Percentiles rank a stretch among this genome's conserved stretches.
These are phyloP conservation scores for Colletotrichum paranaense DNA, from an alignment of 2,329 filamentous ascomycete genomes.

Conservation along the genomic window DNA sequence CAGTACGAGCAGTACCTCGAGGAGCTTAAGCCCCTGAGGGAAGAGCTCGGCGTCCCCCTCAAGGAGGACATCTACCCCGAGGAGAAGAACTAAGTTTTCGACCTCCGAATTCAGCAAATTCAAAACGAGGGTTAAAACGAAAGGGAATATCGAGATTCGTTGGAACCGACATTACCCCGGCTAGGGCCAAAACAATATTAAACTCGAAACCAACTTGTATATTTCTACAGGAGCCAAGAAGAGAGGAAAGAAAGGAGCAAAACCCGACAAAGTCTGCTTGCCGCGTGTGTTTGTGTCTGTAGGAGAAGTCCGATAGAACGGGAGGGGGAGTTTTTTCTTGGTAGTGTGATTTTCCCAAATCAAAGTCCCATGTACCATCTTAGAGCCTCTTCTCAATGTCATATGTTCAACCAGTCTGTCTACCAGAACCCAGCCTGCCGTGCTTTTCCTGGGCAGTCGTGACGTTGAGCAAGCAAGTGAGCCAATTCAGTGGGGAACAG, in stretches of 20 bases:
- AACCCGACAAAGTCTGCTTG: slow-evolving; percentile 21
- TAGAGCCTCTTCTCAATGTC: slow-evolving; percentile 11
- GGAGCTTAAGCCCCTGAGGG: slow-evolving; percentile 90
- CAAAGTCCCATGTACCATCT: slow-evolving; percentile 32
- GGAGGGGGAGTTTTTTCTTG: slow-evolving; percentile 10
- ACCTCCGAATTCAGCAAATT: neutral
- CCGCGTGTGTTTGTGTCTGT: slow-evolving; percentile 7
- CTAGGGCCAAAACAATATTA: slow-evolving; percentile 3
- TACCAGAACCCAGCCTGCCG: no score
- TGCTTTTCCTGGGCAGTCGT: neutral
- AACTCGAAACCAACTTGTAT: slow-evolving; percentile 45
- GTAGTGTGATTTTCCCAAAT: slow-evolving; percentile 33
- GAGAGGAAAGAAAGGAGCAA: slow-evolving; percentile 8
- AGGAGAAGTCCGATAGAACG: slow-evolving; percentile 34
- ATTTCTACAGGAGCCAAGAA: slow-evolving; percentile 46
- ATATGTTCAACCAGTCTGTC: slow-evolving; percentile 5
- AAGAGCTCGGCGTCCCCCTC: slow-evolving; percentile 91
- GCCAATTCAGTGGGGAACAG: slow-evolving; percentile 11
- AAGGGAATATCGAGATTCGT: neutral
- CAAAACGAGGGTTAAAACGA: neutral
- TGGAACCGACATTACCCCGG: slow-evolving; percentile 2
- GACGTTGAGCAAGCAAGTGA: neutral
- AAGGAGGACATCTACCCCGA: slow-evolving; percentile 94
- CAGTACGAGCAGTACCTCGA: slow-evolving; percentile 98
- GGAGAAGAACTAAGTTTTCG: slow-evolving; percentile 53